Base-by-base conservation (phyloP, 305 asterid genomes). In the Ilex paraguariensis region DNA sequence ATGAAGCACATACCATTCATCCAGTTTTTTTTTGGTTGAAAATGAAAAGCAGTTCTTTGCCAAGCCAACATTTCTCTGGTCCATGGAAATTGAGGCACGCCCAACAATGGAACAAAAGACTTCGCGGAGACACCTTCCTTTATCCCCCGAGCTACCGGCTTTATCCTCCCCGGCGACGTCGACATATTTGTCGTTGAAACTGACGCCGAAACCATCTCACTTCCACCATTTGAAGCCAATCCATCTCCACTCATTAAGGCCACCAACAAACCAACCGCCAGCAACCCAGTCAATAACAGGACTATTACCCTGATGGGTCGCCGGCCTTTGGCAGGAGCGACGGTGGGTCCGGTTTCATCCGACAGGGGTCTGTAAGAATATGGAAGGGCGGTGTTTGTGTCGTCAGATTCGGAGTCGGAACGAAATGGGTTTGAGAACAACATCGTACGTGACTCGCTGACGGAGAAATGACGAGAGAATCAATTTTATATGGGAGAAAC, bases 1-100 rank as follows among this genome's bases (percentile, higher is more conserved):
- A 10, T 3, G 28, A 67, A 56, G 52, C 52, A 46, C 50, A 40
- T 2, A 84, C 95, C 95, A 46, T 87, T 87, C 88, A 87, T 81
- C 95, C 95, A 87, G 73, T 87, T 87, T 73, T 82, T 75, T 4
- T 62, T 51, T 14, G 95, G 87, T 65, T 87, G 95, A 66, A 87
- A 87, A 59, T 87, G 95, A 15, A 68, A 87, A 0, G 82, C 84
- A 9, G 85, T 72, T 66, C 84, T 81, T 68, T 87, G 87, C 95
- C 95, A 87, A 32, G 62, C 72, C 69, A 87, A 66, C 72, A 79
- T 58, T 13, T 65, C 55, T 0, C 69, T 54, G 5, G 82, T 77
- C 95, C 95, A 87, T 14, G 69, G 52, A 61, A 13, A 78, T 0
- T 66, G 59, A 10, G 73, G 50, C 17, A 55, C 32, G 2, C 79